Evolutionary conservation across 768 basidiomycete species (phyloP).

Genomic region (Tylopilus balloui): DNA sequence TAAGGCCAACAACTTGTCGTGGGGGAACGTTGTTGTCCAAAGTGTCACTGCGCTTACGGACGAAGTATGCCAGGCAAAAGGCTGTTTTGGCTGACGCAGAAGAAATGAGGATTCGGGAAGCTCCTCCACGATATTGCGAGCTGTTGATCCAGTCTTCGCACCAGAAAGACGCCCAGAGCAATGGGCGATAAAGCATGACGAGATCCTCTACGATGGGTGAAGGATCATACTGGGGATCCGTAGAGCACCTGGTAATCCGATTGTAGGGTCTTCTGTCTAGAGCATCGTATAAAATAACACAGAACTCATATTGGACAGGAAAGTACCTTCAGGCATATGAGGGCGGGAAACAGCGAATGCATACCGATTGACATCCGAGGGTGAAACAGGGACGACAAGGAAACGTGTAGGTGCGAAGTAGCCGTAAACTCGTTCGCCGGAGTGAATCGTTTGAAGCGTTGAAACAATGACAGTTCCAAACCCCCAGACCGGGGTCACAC

Average conservation of each 20-base stretch:
- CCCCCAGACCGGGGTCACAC: conserved; percentile 69
- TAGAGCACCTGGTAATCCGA: conserved; percentile 55
- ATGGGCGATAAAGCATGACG: conserved; percentile 66
- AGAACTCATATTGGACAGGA: background rate
- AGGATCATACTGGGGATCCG: conserved; percentile 51
- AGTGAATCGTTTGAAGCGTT: conserved; percentile 41
- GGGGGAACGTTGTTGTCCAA: background rate
- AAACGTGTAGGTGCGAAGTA: conserved; percentile 56
- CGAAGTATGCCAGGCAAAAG: conserved; percentile 61
- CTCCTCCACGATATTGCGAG: conserved; percentile 46
- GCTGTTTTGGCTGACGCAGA: conserved; percentile 73
- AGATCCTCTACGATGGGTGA: conserved; percentile 51
- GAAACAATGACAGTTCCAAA: conserved; percentile 57
- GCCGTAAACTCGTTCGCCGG: conserved; percentile 62
- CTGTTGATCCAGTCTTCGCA: conserved; percentile 64
- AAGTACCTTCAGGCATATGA: conserved; percentile 54
- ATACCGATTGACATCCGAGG: conserved; percentile 46
- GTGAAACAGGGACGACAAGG: conserved; percentile 49
- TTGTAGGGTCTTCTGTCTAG: conserved; percentile 68
- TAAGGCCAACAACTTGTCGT: conserved; percentile 52
- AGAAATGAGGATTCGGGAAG: conserved; percentile 51
- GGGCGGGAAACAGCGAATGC: conserved; percentile 57
- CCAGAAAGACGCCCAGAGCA: conserved; percentile 77
- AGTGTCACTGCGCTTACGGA: conserved; percentile 40
- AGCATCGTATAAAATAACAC: background rate